phyloP scores from a whole-genome alignment of 805 yeast genomes.

The Kuraishia molischiana region DNA sequence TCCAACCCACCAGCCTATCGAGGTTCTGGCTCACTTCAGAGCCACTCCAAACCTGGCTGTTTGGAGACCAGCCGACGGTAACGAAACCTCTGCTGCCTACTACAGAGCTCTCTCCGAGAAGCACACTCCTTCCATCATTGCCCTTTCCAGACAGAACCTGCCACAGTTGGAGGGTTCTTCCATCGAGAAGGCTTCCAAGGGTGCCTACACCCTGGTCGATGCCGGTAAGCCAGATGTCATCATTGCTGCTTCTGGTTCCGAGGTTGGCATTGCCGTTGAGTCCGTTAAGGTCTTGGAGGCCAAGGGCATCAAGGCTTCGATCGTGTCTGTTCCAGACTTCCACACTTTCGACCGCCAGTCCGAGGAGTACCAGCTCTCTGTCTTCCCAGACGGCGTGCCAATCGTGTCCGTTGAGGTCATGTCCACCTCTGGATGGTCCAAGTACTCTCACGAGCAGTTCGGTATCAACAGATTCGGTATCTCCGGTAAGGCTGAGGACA shows the following conservation, averaged over 20 bases:
- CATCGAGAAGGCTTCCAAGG: conserved; percentile 84
- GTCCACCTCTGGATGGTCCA: conserved; percentile 87
- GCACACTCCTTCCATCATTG: conserved; percentile 64
- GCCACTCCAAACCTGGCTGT: conserved; percentile 75
- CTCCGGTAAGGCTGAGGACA: conserved; percentile 79
- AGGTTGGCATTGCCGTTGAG: conserved; percentile 74
- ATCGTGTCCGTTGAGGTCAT: conserved; percentile 89
- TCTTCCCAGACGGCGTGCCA: conserved; percentile 93
- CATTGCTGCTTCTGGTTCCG: conserved; percentile 91
- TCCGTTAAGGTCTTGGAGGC: conserved; percentile 66
- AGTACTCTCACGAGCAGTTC: conserved; percentile 92
- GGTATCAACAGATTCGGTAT: conserved; percentile 96
- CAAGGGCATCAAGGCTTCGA: conserved; percentile 63
- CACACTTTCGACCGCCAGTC: conserved; percentile 81
- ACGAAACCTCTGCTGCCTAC: conserved; percentile 81
- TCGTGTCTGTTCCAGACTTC: conserved; percentile 93
- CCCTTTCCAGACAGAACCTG: conserved; percentile 77
- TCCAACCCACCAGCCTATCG: conserved; percentile 91
- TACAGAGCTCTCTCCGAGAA: conserved; percentile 49
- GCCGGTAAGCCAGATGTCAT: conserved; percentile 59
- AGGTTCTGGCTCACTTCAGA: conserved; percentile 79
- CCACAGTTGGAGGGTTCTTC: conserved; percentile 92
- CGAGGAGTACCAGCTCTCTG: conserved; percentile 68
- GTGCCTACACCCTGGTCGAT: conserved; percentile 78
- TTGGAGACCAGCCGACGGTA: conserved; percentile 94